Conservation (phyloP, 2,329 filamentous ascomycete species). For the Plenodomus biglobosus region DNA sequence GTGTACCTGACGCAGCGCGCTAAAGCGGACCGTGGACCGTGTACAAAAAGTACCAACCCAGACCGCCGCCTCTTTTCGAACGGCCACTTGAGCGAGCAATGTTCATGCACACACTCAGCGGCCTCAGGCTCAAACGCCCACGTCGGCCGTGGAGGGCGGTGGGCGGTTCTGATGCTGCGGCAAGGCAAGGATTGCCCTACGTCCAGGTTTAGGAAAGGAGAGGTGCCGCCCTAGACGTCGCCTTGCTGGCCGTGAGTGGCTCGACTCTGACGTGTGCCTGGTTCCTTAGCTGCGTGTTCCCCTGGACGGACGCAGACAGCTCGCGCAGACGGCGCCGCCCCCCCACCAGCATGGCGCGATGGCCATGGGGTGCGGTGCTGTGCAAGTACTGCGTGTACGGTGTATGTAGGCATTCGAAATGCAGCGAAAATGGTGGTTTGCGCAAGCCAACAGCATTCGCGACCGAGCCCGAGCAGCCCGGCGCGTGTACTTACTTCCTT, state of each 20-base stretch:
- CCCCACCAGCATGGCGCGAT: no score
- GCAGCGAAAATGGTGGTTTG: no score
- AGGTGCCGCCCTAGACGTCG: slow-evolving; percentile 6
- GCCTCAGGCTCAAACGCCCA: slow-evolving; percentile 24
- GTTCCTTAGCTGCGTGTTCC: slow-evolving; percentile 10
- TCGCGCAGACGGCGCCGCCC: neutral
- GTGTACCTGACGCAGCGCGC: slow-evolving; percentile 10
- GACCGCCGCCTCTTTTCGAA: slow-evolving; percentile 25
- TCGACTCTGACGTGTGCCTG: slow-evolving; percentile 5
- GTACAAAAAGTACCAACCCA: neutral
- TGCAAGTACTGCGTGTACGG: no score
- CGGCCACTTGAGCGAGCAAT: slow-evolving; percentile 11
- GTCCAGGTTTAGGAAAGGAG: slow-evolving; percentile 22
- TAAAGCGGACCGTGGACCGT: slow-evolving; percentile 6
- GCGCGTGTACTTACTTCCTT: no score
- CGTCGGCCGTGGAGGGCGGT: slow-evolving; percentile 10
- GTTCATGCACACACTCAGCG: slow-evolving; percentile 40
- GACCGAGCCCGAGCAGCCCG: no score
- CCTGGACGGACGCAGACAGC: slow-evolving; percentile 10
- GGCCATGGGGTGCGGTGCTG: no score
- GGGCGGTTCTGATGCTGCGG: slow-evolving; percentile 20
- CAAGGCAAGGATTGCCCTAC: slow-evolving; percentile 26
- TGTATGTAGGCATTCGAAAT: no score
- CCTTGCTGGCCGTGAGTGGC: slow-evolving; percentile 14
- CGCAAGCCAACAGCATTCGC: no score